These are phyloP conservation scores for Ascochyta rabiei DNA, from an alignment of 2,329 filamentous ascomycete species.

Conservation along the genomic window DNA sequence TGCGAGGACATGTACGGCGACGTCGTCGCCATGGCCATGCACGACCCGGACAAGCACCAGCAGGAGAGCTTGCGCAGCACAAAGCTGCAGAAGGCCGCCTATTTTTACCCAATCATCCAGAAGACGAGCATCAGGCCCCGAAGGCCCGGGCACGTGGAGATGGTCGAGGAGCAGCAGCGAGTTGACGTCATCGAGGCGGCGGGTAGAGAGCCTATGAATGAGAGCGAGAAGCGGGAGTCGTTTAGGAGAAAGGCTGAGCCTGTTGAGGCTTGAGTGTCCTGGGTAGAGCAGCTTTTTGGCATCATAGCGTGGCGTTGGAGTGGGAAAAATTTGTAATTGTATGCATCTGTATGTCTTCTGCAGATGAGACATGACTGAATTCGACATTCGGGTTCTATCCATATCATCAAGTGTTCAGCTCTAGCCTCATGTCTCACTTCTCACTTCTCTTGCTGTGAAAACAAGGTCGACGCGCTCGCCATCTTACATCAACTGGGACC, in stretches of 20 bases:
- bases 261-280: conserved; percentile 16
- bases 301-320: conserved; percentile 20
- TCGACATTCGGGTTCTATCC: background rate
- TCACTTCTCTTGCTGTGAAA: too few relatives aligned
- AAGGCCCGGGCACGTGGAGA: conserved; percentile 49
- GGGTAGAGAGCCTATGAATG: conserved; percentile 58
- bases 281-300: background rate
- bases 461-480: background rate
- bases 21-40: conserved; percentile 62
- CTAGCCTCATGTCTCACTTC: background rate
- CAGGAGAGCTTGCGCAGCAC: conserved; percentile 44
- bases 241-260: conserved; percentile 55
- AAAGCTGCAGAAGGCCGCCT: conserved; percentile 59
- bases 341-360: conserved; percentile 1
- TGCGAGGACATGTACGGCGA: conserved; percentile 61
- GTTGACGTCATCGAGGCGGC: conserved; percentile 60
- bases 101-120: conserved; percentile 66
- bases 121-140: conserved; percentile 59
- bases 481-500: background rate
- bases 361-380: background rate
- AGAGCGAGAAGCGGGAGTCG: conserved; percentile 54
- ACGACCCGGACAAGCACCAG: conserved; percentile 55
- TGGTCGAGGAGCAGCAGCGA: conserved; percentile 52
- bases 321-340: conserved; percentile 7
- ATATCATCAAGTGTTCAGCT: background rate